phyloP scores from a whole-genome alignment of 2,329 filamentous ascomycete species.

The Sclerotinia borealis region DNA sequence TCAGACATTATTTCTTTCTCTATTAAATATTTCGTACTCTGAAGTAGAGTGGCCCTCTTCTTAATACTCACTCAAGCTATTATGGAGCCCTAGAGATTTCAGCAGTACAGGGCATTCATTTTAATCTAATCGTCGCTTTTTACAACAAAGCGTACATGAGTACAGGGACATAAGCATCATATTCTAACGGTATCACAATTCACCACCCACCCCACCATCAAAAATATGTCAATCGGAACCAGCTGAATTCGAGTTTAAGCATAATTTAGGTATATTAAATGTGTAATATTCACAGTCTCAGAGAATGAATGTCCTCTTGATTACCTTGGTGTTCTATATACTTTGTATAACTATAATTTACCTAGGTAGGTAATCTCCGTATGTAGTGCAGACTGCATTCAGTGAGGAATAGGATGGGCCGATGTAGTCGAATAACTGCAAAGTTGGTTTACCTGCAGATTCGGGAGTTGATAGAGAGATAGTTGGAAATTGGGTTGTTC shows the following conservation, averaged over 20 bases:
- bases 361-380: background rate
- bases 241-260: background rate
- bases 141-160: too few relatives aligned
- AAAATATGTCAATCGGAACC: too few relatives aligned
- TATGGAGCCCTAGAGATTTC: background rate
- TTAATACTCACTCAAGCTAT: background rate
- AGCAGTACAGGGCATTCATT: slow-evolving; percentile 7
- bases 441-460: background rate
- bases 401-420: background rate
- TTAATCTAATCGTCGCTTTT: too few relatives aligned
- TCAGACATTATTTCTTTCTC: background rate
- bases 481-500: too few relatives aligned
- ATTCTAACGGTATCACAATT: too few relatives aligned
- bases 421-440: background rate
- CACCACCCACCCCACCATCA: too few relatives aligned
- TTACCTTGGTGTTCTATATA: background rate
- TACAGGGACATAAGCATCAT: too few relatives aligned
- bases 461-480: background rate
- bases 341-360: too few relatives aligned
- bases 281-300: background rate
- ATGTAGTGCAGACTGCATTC: background rate
- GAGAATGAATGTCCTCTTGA: background rate
- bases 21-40: background rate
- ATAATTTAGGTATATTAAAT: background rate
- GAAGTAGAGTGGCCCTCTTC: background rate